Base-by-base conservation (phyloP, 306 rosid genomes). In the Malus asiatica region DNA sequence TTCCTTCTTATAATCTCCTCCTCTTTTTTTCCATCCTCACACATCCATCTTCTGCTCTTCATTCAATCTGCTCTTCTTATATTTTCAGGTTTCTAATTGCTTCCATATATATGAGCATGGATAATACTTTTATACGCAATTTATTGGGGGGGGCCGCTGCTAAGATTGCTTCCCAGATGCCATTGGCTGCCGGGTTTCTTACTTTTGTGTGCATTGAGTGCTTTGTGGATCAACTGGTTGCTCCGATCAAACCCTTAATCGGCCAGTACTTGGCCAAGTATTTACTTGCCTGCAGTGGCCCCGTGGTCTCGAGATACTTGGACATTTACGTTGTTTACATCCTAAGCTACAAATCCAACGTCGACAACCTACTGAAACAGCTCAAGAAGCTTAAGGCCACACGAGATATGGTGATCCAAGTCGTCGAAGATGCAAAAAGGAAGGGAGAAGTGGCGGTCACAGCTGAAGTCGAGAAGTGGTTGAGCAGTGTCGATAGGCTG, bases 111-210 rank as follows among this genome's bases (percentile, higher is more conserved):
- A 42, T 42, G 22, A 58, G 63, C 66, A 61, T 61, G 35, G 33
- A 27, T 25, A 6, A 18, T 25, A 13, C 6, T 61, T 7, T 27
- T 61, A 33, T 14, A 32, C 66, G 27, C 35, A 61, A 61, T 61
- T 32, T 32, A 33, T 12, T 71, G 30, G 51, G 33, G 32, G 32
- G 19, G 20, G 48, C 23, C 8, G 33, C 48, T 4, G 8, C 33
- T 35, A 71, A 71, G 64, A 58, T 71, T 13, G 75, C 65, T 19
- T 30, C 48, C 64, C 9, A 30, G n/a, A 6, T 53, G 75, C 75
- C 75, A 0, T 71, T 71, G 75, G 75, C 75, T 71, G 75, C 65
- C 20, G 75, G 65, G n/a, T 71, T 71, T 45, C 75, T 71, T 13
- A 33, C 75, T 20, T 71, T 71, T 71, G 75, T 71, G 27, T 62